phyloP scores from a whole-genome alignment of 768 basidiomycete genomes.

The Mycena rosella region DNA sequence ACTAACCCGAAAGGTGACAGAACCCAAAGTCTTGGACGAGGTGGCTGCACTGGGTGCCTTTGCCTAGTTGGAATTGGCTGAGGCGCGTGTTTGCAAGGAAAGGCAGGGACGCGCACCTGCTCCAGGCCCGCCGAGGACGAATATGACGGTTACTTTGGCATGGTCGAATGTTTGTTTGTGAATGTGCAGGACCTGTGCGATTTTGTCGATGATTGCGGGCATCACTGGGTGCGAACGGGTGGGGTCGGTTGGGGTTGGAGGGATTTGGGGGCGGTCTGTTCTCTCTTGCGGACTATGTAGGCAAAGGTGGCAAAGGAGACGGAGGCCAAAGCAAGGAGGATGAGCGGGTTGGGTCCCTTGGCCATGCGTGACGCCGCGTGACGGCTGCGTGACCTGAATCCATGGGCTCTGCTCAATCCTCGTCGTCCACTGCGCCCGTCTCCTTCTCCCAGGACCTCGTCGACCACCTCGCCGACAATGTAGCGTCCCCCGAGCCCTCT shows the following conservation, averaged over 20 bases:
- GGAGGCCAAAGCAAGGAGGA: conserved; percentile 68
- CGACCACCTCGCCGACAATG: conserved; percentile 78
- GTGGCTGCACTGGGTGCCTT: conserved; percentile 92
- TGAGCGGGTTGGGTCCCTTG: conserved; percentile 73
- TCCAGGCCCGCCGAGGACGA: conserved; percentile 97
- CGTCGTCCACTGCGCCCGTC: conserved; percentile 21
- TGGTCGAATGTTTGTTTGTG: conserved; percentile 66
- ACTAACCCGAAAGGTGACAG: conserved; percentile 91
- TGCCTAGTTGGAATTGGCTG: conserved; percentile 67
- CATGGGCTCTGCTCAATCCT: conserved; percentile 23
- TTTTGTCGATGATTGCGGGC: conserved; percentile 58
- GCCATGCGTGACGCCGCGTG: neutral
- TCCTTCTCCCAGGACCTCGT: conserved; percentile 88
- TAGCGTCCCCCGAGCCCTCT: conserved; percentile 68
- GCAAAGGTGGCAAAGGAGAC: conserved; percentile 72
- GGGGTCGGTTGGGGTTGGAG: conserved; percentile 59
- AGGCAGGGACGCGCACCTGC: conserved; percentile 67
- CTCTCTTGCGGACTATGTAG: conserved; percentile 57
- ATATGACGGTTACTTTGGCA: conserved; percentile 86
- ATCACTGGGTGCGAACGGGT: conserved; percentile 59
- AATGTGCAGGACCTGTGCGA: conserved; percentile 51
- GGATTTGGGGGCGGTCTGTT: conserved; percentile 70
- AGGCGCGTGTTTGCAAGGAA: conserved; percentile 17
- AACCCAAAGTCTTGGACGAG: conserved; percentile 91
- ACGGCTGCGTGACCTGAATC: no score